Base-by-base conservation (phyloP, 345 rosid genomes). In the Arabidopsis suecica region DNA sequence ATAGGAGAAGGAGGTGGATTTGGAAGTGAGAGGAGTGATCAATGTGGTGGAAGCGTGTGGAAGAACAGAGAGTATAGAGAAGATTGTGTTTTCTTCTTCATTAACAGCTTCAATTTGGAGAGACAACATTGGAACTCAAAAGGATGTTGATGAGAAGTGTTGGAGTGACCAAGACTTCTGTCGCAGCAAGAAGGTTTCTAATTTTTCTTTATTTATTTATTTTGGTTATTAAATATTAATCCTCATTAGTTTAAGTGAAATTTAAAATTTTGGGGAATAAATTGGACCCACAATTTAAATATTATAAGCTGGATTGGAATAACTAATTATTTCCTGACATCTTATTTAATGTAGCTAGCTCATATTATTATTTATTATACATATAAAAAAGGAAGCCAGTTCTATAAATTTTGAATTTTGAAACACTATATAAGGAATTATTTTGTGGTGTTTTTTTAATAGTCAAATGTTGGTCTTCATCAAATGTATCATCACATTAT, bases 41-140 rank as follows among this genome's bases (percentile, higher is more conserved):
- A 90, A 93, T 75, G 87, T 86, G 50, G 87, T 90, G 62, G 97
- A 93, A 79, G 96, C 97, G 10, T 87, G 96, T 61, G 97, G 91
- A 16, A 91, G 88, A 61, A 92, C 91, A 37, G 85, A 85, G n/a
- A 77, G 63, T 18, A 77, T 88, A 23, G 83, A 86, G 11, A 93
- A 90, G 77, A 66, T 90, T 47, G 90, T 93, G 30, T 89, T 86
- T 73, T 84, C 75, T 74, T 90, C 93, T 69, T 90, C 97, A 7
- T 77, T 90, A 38, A 84, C 91, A 9, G 98, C 97, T n/a, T 93
- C 90, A 0, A 82, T 90, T 16, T 93, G 97, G 98, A 86, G 85
- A 78, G 95, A 93, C 40, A 80, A 81, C 57, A 85, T 87, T 64
- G 65, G 74, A 47, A 83, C 84, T 30, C 78, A 85, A 68, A 82